Evolutionary conservation across 352 stramenopile species (phyloP).

Genomic region (Globisporangium takayamanum): DNA sequence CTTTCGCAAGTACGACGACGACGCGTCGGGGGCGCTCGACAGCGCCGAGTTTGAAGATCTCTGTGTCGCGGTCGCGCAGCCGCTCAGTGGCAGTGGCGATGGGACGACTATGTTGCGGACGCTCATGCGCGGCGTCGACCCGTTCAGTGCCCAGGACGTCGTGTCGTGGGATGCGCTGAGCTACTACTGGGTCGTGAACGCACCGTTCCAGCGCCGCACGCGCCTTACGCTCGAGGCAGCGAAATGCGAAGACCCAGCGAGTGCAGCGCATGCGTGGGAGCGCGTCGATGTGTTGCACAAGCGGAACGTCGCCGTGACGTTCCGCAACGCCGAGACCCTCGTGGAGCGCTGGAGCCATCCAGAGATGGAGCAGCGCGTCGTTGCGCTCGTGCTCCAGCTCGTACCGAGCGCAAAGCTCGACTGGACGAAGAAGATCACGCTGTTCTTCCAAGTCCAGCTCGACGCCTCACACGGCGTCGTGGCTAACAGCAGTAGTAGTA

Average conservation of each 20-base stretch:
- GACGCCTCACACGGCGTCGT: neutral
- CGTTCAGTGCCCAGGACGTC: slow-evolving; percentile 17
- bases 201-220: slow-evolving; percentile 47
- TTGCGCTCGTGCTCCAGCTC: slow-evolving; percentile 31
- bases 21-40: slow-evolving; percentile 41
- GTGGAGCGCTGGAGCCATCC: slow-evolving; percentile 48
- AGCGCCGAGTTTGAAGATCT: slow-evolving; percentile 49
- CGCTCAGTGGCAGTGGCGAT: slow-evolving; percentile 18
- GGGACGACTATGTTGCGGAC: slow-evolving; percentile 7
- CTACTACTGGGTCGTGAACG: slow-evolving; percentile 40
- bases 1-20: slow-evolving; percentile 56
- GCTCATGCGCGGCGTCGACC: slow-evolving; percentile 42
- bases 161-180: slow-evolving; percentile 48
- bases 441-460: slow-evolving; percentile 46
- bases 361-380: slow-evolving; percentile 34
- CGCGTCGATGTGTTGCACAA: slow-evolving; percentile 29
- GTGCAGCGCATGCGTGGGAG: slow-evolving; percentile 32
- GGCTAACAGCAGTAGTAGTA: neutral
- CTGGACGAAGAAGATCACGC: slow-evolving; percentile 37
- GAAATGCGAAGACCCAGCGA: too few species aligned
- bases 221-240: slow-evolving; percentile 9
- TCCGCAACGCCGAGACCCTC: slow-evolving; percentile 29
- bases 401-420: slow-evolving; percentile 55
- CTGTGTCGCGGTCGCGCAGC: slow-evolving; percentile 46
- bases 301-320: slow-evolving; percentile 17